Evolutionary conservation across 2,329 filamentous ascomycete genomes (phyloP).

Genomic region (Karstenula rhodostoma): DNA sequence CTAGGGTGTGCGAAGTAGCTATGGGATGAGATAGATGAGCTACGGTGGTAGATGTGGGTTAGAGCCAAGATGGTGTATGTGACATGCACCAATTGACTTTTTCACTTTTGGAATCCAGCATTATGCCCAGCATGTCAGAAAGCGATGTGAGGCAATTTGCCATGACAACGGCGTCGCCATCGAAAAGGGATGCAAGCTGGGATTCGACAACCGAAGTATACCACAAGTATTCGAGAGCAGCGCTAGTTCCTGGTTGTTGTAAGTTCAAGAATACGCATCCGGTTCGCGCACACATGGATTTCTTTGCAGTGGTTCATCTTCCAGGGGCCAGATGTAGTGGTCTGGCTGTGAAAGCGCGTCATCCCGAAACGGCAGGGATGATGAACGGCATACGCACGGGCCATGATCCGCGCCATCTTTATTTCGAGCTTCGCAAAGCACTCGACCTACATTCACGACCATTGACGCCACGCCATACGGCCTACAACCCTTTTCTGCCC

Average conservation of each 20-base stretch:
- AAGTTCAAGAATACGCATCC: no score
- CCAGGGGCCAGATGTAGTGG: no score
- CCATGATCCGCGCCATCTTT: constrained; percentile 29
- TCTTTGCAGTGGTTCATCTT: no score
- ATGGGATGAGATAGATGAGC: neutral
- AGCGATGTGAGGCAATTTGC: no score
- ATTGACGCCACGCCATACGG: constrained; percentile 12
- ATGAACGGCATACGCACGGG: constrained; percentile 23
- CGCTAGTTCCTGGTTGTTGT: no score
- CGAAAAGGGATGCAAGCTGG: neutral
- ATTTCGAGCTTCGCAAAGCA: constrained; percentile 30
- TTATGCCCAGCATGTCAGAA: no score
- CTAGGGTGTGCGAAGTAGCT: constrained; percentile 28
- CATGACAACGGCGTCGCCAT: no score
- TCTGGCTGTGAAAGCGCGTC: constrained; percentile 18
- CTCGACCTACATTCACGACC: constrained; percentile 8
- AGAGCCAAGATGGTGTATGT: neutral
- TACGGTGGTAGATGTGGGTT: neutral
- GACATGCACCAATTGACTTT: no score
- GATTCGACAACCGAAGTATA: no score
- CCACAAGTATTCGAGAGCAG: no score
- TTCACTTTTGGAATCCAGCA: no score
- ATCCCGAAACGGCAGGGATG: constrained; percentile 27
- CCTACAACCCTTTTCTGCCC: neutral
- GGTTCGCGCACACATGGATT: no score